Conservation (phyloP, 768 basidiomycete genomes). For the Filobasidium floriforme region DNA sequence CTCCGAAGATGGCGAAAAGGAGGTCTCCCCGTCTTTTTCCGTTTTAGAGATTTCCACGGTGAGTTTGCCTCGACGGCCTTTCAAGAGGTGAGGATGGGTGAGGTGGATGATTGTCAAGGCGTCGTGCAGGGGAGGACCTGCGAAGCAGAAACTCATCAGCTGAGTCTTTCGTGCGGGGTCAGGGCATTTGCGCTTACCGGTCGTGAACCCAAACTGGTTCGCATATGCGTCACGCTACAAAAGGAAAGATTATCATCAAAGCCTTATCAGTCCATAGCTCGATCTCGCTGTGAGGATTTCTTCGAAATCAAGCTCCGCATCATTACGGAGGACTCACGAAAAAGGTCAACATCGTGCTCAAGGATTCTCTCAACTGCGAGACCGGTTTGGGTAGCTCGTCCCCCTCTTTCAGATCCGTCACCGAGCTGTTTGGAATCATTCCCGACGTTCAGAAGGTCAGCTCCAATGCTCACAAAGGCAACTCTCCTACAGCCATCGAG, state of each 20-base stretch:
- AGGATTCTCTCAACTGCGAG: conserved; percentile 11
- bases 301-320: background rate
- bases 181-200: conserved; percentile 11
- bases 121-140: conserved; percentile 23
- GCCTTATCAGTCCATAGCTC: background rate
- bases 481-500: no score
- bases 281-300: background rate
- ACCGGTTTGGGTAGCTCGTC: conserved; percentile 10
- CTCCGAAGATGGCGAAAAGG: conserved; percentile 14
- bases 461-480: background rate
- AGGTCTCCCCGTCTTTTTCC: conserved; percentile 16
- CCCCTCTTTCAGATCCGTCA: conserved; percentile 6
- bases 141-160: background rate
- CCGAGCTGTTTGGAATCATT: background rate
- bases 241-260: background rate
- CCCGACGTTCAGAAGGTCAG: background rate
- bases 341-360: conserved; percentile 22
- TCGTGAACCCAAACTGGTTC: conserved; percentile 15
- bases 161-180: background rate
- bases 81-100: conserved; percentile 9
- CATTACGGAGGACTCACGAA: conserved; percentile 17
- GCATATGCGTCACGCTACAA: conserved; percentile 20
- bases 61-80: conserved; percentile 14
- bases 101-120: conserved; percentile 16
- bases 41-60: conserved; percentile 8